Percentiles rank a stretch among this genome's conserved stretches.
phyloP scores from a whole-genome alignment of 345 rosid genomes.

The Moricandia moricandioides region DNA sequence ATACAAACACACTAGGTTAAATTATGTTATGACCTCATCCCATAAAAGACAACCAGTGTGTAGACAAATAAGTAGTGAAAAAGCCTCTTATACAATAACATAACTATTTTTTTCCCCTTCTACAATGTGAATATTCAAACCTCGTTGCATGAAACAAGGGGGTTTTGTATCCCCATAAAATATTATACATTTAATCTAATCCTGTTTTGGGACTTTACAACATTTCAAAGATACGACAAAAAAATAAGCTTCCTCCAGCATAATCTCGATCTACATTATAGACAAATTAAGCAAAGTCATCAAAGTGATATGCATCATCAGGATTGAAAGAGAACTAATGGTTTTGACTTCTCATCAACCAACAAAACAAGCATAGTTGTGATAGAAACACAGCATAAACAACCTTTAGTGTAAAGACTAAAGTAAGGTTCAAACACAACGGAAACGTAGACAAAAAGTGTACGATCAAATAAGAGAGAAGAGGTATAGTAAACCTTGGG shows the following conservation, averaged over 20 bases:
- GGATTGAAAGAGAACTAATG: neutral
- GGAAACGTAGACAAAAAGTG: neutral
- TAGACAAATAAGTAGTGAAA: conserved; percentile 26
- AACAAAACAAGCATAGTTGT: too few relatives aligned
- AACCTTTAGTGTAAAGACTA: too few relatives aligned
- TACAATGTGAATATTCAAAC: conserved; percentile 31
- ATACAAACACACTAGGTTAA: neutral
- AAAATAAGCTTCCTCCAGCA: conserved; percentile 10
- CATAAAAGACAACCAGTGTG: conserved; percentile 20
- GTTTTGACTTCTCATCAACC: neutral
- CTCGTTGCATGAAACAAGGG: conserved; percentile 39
- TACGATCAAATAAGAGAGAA: neutral
- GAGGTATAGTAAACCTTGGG: conserved; percentile 47
- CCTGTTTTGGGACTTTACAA: conserved; percentile 31
- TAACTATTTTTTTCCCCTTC: neutral
- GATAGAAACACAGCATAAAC: too few relatives aligned
- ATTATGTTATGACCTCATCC: conserved; percentile 25
- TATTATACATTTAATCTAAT: conserved; percentile 12
- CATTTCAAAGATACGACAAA: conserved; percentile 36
- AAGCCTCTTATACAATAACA: neutral
- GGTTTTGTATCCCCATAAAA: conserved; percentile 35
- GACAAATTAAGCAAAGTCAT: conserved; percentile 5
- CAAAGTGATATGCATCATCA: neutral
- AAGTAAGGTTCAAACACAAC: too few relatives aligned
- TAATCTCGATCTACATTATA: conserved; percentile 2